Evolutionary conservation across 306 rosid species (phyloP).

Genomic region (Inga leiocalycina): DNA sequence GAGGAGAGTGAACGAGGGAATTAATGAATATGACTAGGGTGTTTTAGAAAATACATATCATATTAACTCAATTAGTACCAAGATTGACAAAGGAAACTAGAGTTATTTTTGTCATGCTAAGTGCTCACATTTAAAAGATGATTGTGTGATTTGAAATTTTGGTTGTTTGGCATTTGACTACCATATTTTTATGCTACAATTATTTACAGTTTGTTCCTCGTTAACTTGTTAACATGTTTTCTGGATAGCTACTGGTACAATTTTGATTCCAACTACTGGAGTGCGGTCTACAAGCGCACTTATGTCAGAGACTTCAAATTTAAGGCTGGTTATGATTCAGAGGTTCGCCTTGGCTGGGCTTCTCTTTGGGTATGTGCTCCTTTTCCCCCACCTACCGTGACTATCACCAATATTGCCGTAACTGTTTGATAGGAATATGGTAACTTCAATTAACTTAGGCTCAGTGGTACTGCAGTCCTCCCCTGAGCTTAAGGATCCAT

Average conservation of each 20-base stretch:
- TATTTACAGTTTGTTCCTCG: slow-evolving; percentile 2
- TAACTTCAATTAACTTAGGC: not conserved
- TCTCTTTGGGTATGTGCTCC: slow-evolving; percentile 93
- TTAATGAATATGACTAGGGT: too few relatives aligned
- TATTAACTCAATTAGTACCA: not conserved
- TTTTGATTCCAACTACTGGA: slow-evolving; percentile 86
- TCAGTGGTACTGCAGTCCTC: not conserved
- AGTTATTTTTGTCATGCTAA: not conserved
- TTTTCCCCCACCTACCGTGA: slow-evolving; percentile 4
- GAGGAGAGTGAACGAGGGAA: too few relatives aligned
- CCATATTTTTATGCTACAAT: not conserved
- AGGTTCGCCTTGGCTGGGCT: slow-evolving; percentile 96
- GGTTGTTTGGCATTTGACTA: slow-evolving; percentile 8
- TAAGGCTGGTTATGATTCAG: slow-evolving; percentile 96
- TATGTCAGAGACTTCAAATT: slow-evolving; percentile 85
- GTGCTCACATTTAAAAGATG: not conserved
- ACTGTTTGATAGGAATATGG: not conserved
- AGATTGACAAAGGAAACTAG: not conserved
- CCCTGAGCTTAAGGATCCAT: not conserved
- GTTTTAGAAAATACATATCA: too few relatives aligned
- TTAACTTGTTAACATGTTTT: slow-evolving; percentile 24
- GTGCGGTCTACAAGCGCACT: slow-evolving; percentile 91
- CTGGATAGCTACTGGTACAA: slow-evolving; percentile 87
- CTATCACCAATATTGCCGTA: not conserved
- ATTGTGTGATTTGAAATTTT: slow-evolving; percentile 5